Conservation (phyloP, 371 early-diverging fungal genomes). For the Umbelopsis sp. region DNA sequence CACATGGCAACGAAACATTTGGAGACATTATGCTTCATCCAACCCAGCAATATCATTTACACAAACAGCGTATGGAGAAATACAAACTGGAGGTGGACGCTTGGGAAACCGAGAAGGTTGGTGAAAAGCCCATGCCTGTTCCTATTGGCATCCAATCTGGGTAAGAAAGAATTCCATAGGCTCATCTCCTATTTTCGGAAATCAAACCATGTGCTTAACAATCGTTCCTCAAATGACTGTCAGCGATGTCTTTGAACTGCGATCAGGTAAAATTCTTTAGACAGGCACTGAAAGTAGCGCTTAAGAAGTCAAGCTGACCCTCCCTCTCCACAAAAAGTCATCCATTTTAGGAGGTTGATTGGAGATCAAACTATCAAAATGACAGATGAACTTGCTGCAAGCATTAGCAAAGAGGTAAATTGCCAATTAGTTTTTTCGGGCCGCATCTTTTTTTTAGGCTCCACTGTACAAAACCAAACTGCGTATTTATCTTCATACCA, state of each 20-base stretch:
- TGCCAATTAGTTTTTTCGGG: neutral
- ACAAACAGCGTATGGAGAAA: conserved; percentile 38
- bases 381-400: conserved; percentile 30
- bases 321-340: conserved; percentile 25
- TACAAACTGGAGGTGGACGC: conserved; percentile 38
- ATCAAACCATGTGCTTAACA: neutral
- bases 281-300: neutral
- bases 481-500: neutral
- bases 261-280: neutral
- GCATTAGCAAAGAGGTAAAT: conserved; percentile 37
- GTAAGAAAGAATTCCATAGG: neutral
- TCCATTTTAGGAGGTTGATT: conserved; percentile 49
- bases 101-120: conserved; percentile 29
- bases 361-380: conserved; percentile 45
- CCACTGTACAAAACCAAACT: too few species aligned
- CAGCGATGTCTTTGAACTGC: neutral
- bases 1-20: conserved; percentile 46
- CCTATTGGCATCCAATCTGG: conserved; percentile 1
- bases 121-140: conserved; percentile 7
- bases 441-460: too few species aligned
- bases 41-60: conserved; percentile 36
- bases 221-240: neutral
- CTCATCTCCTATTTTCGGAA: neutral
- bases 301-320: neutral
- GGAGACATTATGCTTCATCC: conserved; percentile 50